phyloP scores from a whole-genome alignment of 1,139 yeast species.

The Taiozyma sp. region DNA sequence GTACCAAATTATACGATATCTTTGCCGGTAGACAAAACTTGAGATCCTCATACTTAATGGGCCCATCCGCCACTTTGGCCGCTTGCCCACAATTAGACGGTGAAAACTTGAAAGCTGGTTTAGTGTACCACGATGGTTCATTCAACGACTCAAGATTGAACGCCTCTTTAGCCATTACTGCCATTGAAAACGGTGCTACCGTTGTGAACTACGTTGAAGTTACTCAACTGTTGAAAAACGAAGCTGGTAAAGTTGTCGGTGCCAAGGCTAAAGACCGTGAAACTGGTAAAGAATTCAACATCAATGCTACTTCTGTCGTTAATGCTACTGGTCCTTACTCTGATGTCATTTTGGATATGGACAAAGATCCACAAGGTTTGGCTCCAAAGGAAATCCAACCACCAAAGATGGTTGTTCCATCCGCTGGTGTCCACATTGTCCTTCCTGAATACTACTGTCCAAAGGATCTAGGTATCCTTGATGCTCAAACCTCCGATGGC shows the following conservation, averaged over 20 bases:
- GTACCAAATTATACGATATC: conserved; percentile 89
- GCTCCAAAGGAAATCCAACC: conserved; percentile 47
- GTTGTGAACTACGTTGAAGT: conserved; percentile 86
- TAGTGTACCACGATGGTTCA: conserved; percentile 93
- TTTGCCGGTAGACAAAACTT: conserved; percentile 89
- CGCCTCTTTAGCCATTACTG: conserved; percentile 80
- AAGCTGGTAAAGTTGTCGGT: conserved; percentile 57
- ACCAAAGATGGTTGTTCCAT: conserved; percentile 87
- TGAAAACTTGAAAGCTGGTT: conserved; percentile 77
- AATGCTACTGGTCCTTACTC: conserved; percentile 96
- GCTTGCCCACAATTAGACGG: conserved; percentile 87
- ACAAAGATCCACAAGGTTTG: conserved; percentile 61
- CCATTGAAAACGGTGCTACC: conserved; percentile 85
- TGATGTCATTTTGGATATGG: conserved; percentile 84
- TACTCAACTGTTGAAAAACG: conserved; percentile 64
- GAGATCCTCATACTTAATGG: conserved; percentile 71
- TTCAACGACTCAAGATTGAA: conserved; percentile 94
- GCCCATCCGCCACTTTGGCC: conserved; percentile 63
- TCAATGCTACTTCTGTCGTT: conserved; percentile 71
- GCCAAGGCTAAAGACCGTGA: conserved; percentile 74
- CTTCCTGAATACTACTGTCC: conserved; percentile 94
- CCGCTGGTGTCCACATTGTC: conserved; percentile 90
- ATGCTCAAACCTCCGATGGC: conserved; percentile 91
- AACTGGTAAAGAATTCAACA: conserved; percentile 55
- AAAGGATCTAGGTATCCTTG: conserved; percentile 79